These are phyloP conservation scores for Plasmodium fragile DNA, from an alignment of 169 alveolate species.

Conservation along the genomic window DNA sequence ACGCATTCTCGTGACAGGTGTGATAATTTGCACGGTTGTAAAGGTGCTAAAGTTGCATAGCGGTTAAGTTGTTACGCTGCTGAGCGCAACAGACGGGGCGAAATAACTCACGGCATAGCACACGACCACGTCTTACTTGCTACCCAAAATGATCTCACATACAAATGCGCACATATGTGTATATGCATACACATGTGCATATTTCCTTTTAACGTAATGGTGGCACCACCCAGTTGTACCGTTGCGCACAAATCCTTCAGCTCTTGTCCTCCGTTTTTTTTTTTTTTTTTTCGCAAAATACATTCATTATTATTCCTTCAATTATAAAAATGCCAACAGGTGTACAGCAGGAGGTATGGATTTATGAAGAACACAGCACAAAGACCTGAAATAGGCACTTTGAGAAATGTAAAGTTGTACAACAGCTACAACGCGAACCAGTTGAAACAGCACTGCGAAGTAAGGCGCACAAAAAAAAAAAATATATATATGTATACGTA, in stretches of 20 bases:
- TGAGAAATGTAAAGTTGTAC: conserved; percentile 42
- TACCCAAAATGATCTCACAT: not conserved
- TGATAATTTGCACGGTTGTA: not conserved
- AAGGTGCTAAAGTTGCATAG: not conserved
- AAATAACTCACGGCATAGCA: not conserved
- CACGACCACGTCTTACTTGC: not conserved
- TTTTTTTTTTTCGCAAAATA: conserved; percentile 1
- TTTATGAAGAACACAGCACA: conserved; percentile 35
- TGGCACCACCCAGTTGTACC: not conserved
- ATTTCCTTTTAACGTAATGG: not conserved
- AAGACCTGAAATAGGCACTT: conserved; percentile 21
- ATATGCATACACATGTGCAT: not conserved
- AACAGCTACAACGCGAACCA: conserved; percentile 40
- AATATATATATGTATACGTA: not conserved
- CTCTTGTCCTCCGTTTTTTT: not conserved
- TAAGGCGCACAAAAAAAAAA: conserved; percentile 20
- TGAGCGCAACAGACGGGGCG: not conserved
- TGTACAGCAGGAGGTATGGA: conserved; percentile 51
- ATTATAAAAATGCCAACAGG: conserved; percentile 38
- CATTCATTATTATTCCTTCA: conserved; percentile 7
- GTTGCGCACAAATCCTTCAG: not conserved
- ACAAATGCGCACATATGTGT: not conserved
- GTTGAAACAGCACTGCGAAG: conserved; percentile 54
- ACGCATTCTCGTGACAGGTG: not conserved
- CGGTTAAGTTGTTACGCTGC: not conserved